Evolutionary conservation across 2,329 filamentous ascomycete species (phyloP), one percentile per base, ranked within the genome.

Genomic region (Trichothecium roseum): DNA sequence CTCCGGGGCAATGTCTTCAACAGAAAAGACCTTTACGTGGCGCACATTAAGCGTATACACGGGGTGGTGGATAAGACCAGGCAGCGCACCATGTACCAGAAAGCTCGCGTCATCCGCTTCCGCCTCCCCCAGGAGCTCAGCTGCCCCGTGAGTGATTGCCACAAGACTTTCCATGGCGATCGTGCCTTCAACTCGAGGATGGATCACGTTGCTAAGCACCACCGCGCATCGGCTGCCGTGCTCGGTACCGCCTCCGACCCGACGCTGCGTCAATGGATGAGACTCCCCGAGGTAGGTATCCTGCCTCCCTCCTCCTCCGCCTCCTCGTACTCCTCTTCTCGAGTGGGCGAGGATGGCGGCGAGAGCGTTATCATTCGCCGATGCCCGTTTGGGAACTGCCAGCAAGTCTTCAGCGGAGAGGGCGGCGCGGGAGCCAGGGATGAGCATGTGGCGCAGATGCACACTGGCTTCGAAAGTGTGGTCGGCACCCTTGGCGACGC

Each of bases 1-100:
- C 28, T 31, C 28, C 78, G 81, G 47, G 78, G 68, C n/a, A 59
- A 62, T 22, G 65, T 70, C 47, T 94, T 94, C 65, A 93, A 93
- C 58, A 81, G 88, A 49, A 94, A 93, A 54, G 88, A 95, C 50
- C 73, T 95, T 8, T 94, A 88, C 61, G 85, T 81, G 0, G 86
- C 94, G 50, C 89, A 95, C 51, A 69, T 89, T 3, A 74, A 84
- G 5, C 81, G 89, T 32, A 93, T 93, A 84, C 88, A 95, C 52
- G 66, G 73, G 1, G 55, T 67, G 37, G 42, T 56, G 3, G 60
- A 59, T 37, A 47, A 54, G 18, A 51, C 50, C 40, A 66, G 57
- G 47, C 56, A 48, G 42, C 45, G 41, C 2, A 28, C 52, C 3
- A 63, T 81, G 32, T 76, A 81, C 43, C 49, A 57, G 8, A 60